These are phyloP conservation scores for Kockiozyma suomiensis DNA, from an alignment of 805 yeast genomes.

Conservation along the genomic window DNA sequence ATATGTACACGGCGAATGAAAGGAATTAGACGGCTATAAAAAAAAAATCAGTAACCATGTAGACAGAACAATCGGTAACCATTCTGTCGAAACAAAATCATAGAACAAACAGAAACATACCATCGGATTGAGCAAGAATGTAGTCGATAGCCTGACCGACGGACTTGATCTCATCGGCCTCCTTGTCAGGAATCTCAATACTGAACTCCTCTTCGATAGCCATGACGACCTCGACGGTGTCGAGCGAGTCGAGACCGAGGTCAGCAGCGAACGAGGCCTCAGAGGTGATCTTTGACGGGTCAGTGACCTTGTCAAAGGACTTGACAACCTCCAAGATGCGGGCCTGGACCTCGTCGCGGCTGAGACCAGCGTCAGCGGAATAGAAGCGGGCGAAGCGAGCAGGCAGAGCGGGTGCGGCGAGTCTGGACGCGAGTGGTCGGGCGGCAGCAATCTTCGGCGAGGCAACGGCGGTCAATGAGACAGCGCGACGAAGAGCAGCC, in stretches of 20 bases:
- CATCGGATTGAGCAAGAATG: constrained; percentile 60
- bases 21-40: constrained; percentile 16
- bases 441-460: constrained; percentile 5
- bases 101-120: constrained; percentile 38
- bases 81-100: too few species aligned
- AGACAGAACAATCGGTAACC: too few species aligned
- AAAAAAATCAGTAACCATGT: neutral
- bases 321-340: constrained; percentile 80
- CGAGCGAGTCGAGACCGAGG: constrained; percentile 89
- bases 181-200: constrained; percentile 82
- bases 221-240: constrained; percentile 92
- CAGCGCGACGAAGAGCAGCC: constrained; percentile 10
- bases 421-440: constrained; percentile 5
- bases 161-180: constrained; percentile 90
- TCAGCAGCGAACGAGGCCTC: constrained; percentile 52
- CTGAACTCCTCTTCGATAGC: constrained; percentile 88
- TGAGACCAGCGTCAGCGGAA: constrained; percentile 63
- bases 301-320: constrained; percentile 58
- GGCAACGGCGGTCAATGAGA: constrained; percentile 6
- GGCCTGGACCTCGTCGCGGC: constrained; percentile 76
- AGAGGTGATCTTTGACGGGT: constrained; percentile 41
- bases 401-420: neutral
- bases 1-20: neutral
- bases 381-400: constrained; percentile 48
- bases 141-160: constrained; percentile 92